A percentile compares a stretch with the other conserved stretches of the same genome.
These are phyloP conservation scores for Halophytophthora polymorphica DNA, from an alignment of 352 stramenopile species.

Conservation along the genomic window DNA sequence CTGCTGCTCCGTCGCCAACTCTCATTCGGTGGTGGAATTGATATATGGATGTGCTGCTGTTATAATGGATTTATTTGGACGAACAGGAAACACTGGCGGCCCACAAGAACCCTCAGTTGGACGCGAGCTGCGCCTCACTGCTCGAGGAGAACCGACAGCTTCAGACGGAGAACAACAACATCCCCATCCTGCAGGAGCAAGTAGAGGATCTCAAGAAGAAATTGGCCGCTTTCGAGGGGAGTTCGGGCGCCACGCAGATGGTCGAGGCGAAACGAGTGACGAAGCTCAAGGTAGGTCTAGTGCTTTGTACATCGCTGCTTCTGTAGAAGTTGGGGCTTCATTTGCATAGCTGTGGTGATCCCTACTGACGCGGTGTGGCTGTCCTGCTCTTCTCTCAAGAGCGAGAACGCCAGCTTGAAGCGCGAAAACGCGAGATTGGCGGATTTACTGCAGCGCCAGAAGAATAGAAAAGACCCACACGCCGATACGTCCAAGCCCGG, in stretches of 20 bases:
- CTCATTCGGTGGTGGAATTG: background rate
- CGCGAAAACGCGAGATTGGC: conserved; percentile 41
- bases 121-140: conserved; percentile 46
- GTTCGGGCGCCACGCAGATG: background rate
- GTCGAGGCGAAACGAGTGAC: conserved; percentile 30
- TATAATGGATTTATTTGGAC: background rate
- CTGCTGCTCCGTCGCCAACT: background rate
- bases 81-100: conserved; percentile 48
- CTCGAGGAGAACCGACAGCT: conserved; percentile 63
- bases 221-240: conserved; percentile 13
- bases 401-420: conserved; percentile 46
- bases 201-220: conserved; percentile 65
- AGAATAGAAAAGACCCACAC: conserved; percentile 16
- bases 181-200: conserved; percentile 73
- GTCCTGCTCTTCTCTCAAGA: conserved; percentile 10
- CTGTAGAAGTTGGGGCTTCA: too few relatives aligned
- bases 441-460: conserved; percentile 36
- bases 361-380: conserved; percentile 2
- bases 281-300: conserved; percentile 54
- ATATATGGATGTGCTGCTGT: background rate
- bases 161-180: conserved; percentile 85
- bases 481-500: conserved; percentile 16
- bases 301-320: too few relatives aligned
- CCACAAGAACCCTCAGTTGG: conserved; percentile 52
- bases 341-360: too few relatives aligned